These are phyloP conservation scores for Aeminium ludgeri DNA, from an alignment of 495 filamentous ascomycete species.

Conservation along the genomic window DNA sequence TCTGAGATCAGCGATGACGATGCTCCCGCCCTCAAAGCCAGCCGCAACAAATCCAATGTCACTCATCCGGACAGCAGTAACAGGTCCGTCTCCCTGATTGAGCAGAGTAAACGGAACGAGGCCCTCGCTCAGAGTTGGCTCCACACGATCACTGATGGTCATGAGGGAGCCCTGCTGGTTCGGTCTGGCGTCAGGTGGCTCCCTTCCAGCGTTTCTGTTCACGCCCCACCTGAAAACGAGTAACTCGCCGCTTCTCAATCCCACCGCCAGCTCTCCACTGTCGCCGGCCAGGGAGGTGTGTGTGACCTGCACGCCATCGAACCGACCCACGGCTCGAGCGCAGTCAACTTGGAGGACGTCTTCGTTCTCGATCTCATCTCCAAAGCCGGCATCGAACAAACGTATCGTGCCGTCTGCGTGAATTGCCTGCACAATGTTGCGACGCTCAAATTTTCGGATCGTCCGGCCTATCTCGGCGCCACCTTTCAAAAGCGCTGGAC, in stretches of 20 bases:
- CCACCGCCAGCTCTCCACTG: conserved; percentile 71
- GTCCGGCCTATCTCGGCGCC: conserved; percentile 51
- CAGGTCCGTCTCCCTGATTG: conserved; percentile 60
- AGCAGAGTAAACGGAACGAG: conserved; percentile 65
- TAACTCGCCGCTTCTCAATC: conserved; percentile 64
- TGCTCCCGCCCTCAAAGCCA: conserved; percentile 61
- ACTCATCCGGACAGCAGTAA: conserved; percentile 64
- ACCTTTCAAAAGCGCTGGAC: conserved; percentile 57
- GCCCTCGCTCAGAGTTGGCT: conserved; percentile 67
- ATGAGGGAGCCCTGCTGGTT: conserved; percentile 42
- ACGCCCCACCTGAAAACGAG: conserved; percentile 73
- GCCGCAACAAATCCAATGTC: conserved; percentile 82
- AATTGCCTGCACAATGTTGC: conserved; percentile 64
- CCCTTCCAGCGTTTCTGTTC: conserved; percentile 44
- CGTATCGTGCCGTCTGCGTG: conserved; percentile 78
- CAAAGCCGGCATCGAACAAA: conserved; percentile 79
- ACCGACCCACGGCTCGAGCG: conserved; percentile 61
- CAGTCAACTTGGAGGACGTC: conserved; percentile 70
- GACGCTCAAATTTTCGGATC: conserved; percentile 56
- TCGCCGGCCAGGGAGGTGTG: conserved; percentile 56
- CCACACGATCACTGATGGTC: conserved; percentile 53
- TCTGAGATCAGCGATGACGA: conserved; percentile 70
- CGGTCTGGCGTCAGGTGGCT: conserved; percentile 35
- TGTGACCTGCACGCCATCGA: conserved; percentile 59
- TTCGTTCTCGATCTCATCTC: conserved; percentile 82